Percentiles rank a stretch among this genome's conserved stretches.
Conservation (phyloP, 75 land plant genomes). For the Ceratopteris richardii region DNA sequence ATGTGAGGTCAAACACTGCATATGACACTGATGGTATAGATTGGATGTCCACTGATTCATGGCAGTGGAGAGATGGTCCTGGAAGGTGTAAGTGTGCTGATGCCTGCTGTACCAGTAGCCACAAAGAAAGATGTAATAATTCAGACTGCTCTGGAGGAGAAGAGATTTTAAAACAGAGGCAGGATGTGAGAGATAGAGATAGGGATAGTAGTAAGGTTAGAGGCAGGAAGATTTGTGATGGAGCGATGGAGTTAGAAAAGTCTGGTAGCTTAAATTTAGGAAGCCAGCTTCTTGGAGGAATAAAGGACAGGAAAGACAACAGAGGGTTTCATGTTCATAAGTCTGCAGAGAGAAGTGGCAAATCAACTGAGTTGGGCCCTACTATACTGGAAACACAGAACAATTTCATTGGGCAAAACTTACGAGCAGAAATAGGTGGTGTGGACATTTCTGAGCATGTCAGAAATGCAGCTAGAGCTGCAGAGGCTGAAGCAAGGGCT, state of each 20-base stretch:
- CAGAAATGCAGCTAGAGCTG: constrained; percentile 67
- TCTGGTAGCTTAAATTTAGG: constrained; percentile 31
- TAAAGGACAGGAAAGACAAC: constrained; percentile 13
- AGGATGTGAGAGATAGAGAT: constrained; percentile 10
- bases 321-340: constrained; percentile 21
- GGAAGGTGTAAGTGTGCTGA: constrained; percentile 35
- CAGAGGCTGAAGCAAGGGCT: constrained; percentile 83
- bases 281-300: constrained; percentile 20
- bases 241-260: constrained; percentile 46
- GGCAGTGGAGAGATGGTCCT: constrained; percentile 37
- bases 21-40: constrained; percentile 37
- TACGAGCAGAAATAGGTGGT: constrained; percentile 45
- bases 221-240: constrained; percentile 58
- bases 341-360: constrained; percentile 21
- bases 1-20: constrained; percentile 7
- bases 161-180: constrained; percentile 51
- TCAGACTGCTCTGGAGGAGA: constrained; percentile 53
- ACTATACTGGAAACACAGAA: constrained; percentile 23
- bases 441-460: constrained; percentile 66
- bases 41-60: constrained; percentile 28
- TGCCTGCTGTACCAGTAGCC: constrained; percentile 8
- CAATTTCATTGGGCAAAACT: constrained; percentile 46
- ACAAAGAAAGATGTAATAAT: constrained; percentile 34
- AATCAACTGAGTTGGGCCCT: constrained; percentile 14
- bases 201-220: constrained; percentile 32